Evolutionary conservation across 169 alveolate genomes (phyloP).

Genomic region (Babesia caballi): DNA sequence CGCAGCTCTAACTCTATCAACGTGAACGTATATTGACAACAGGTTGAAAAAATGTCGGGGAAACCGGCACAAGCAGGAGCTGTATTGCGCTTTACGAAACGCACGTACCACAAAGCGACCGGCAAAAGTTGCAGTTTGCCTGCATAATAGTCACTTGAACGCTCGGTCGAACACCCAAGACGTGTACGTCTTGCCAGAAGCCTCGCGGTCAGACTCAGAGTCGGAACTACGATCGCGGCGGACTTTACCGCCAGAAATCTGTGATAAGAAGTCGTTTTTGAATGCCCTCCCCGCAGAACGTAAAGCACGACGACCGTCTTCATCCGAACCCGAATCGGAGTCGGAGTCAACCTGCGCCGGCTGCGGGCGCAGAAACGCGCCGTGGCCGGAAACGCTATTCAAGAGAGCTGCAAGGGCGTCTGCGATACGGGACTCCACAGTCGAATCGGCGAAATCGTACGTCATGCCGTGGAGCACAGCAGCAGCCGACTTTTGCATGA

Average conservation of each 20-base stretch:
- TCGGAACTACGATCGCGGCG: conserved; percentile 4
- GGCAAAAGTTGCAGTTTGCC: no score
- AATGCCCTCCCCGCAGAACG: conserved; percentile 45
- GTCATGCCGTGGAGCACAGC: conserved; percentile 2
- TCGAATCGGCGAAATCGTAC: conserved; percentile 23
- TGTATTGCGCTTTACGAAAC: no score
- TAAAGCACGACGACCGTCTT: conserved; percentile 1
- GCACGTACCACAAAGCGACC: no score
- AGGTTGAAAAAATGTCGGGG: no score
- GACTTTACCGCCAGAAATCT: conserved; percentile 2
- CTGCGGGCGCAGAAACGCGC: conserved; percentile 12
- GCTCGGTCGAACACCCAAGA: conserved; percentile 63
- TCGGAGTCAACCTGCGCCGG: neutral
- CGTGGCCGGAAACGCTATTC: conserved; percentile 53
- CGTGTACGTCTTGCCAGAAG: conserved; percentile 33
- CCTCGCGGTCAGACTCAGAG: conserved; percentile 27
- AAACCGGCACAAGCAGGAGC: no score
- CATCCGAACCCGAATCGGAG: conserved; percentile 25
- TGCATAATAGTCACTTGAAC: neutral
- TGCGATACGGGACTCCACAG: conserved; percentile 49
- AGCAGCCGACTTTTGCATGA: conserved; percentile 42
- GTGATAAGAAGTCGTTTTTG: conserved; percentile 36
- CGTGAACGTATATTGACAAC: no score
- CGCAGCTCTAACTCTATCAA: no score
- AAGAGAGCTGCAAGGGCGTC: conserved; percentile 28